Evolutionary conservation across 2,329 filamentous ascomycete species (phyloP).

Genomic region (Fusarium pilosicola): DNA sequence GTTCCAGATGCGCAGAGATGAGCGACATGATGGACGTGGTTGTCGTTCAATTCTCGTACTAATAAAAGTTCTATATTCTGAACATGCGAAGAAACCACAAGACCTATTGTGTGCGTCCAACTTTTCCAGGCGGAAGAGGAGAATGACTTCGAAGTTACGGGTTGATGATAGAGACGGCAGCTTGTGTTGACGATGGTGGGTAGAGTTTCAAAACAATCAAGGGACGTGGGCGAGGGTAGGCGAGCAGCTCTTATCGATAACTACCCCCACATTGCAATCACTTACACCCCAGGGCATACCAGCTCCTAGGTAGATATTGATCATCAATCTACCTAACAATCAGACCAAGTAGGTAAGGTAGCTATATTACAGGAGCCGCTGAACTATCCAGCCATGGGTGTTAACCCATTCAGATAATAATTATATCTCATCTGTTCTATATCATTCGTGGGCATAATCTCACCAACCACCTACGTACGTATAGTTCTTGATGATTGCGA

Average conservation of each 20-base stretch:
- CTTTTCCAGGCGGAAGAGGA: background rate
- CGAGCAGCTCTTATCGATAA: conserved; percentile 36
- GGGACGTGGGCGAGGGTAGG: background rate
- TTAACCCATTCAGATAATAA: background rate
- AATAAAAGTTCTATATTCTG: background rate
- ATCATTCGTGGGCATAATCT: background rate
- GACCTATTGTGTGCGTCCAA: no score
- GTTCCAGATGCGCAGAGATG: conserved; percentile 76
- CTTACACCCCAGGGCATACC: background rate
- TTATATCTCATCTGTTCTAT: background rate
- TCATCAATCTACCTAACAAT: background rate
- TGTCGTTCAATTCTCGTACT: background rate
- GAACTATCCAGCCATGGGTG: background rate
- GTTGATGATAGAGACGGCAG: background rate
- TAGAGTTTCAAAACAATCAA: conserved; percentile 36
- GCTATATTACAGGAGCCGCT: background rate
- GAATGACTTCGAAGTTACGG: background rate
- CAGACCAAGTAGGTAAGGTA: no score
- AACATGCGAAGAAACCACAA: background rate
- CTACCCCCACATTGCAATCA: background rate
- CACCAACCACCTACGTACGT: background rate
- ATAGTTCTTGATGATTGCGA: background rate
- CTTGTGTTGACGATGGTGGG: conserved; percentile 22
- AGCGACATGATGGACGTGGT: conserved; percentile 67
- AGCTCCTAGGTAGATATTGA: background rate